Percentiles rank a stretch among this genome's conserved stretches.
Evolutionary conservation across 768 basidiomycete species (phyloP).

Genomic region (Coprinellus aureogranulatus): DNA sequence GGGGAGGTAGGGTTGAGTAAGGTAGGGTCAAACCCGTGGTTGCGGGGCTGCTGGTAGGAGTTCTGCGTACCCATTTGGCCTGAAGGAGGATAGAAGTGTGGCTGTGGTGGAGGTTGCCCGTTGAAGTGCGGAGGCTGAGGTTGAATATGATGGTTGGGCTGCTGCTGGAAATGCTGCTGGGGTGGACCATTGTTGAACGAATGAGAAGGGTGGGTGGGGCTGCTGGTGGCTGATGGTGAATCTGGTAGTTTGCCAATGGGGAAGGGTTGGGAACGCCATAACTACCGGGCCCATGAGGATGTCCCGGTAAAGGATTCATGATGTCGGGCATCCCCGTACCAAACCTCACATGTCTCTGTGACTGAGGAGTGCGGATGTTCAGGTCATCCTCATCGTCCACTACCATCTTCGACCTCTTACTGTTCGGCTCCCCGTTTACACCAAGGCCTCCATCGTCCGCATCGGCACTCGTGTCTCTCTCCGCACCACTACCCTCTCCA

Average conservation of each 20-base stretch:
- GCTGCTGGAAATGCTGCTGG: conserved; percentile 1
- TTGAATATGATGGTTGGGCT: not conserved
- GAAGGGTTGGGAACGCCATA: not conserved
- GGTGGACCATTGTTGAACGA: not conserved
- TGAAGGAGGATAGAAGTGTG: not conserved
- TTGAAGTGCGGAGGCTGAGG: not conserved
- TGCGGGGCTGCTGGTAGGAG: conserved; percentile 19
- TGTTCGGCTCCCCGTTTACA: conserved; percentile 38
- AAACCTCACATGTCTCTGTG: conserved; percentile 19
- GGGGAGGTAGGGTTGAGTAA: conserved; percentile 52
- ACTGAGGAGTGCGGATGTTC: conserved; percentile 36
- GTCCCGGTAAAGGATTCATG: conserved; percentile 20
- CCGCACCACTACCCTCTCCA: conserved; percentile 38
- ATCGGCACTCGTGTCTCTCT: conserved; percentile 48
- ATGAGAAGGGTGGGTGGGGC: not conserved
- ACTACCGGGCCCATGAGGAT: not conserved
- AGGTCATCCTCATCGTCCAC: conserved; percentile 48
- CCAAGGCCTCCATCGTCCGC: conserved; percentile 45
- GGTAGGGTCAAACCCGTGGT: conserved; percentile 45
- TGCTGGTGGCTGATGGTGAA: not conserved
- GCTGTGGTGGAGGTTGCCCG: too few species aligned
- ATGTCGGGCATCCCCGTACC: conserved; percentile 24
- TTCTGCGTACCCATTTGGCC: conserved; percentile 39
- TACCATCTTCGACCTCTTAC: conserved; percentile 56
- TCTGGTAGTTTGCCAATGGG: conserved; percentile 1